Evolutionary conservation across 495 filamentous ascomycete species (phyloP).

Genomic region (Penicillium odoratum): DNA sequence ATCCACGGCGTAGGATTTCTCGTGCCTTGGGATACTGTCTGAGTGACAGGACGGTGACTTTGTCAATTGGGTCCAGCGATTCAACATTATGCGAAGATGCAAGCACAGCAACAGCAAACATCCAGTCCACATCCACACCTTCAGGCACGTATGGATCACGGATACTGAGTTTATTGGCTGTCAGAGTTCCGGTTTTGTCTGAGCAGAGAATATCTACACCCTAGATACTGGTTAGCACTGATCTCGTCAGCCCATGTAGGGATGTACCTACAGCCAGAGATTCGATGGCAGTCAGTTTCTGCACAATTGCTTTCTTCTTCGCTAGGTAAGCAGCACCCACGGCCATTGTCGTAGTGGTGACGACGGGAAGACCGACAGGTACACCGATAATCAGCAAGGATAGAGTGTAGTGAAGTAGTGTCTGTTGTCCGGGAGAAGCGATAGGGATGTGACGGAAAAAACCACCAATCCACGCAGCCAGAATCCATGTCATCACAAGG

Average conservation of each 20-base stretch:
- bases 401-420: conserved; percentile 63
- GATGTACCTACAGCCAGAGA: conserved; percentile 67
- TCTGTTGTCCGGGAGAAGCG: conserved; percentile 56
- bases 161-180: conserved; percentile 71
- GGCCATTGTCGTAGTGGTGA: conserved; percentile 95
- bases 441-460: conserved; percentile 68
- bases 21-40: conserved; percentile 65
- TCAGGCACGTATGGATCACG: conserved; percentile 70
- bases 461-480: conserved; percentile 69
- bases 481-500: conserved; percentile 67
- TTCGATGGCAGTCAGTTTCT: conserved; percentile 94
- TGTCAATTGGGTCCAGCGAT: conserved; percentile 72
- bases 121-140: conserved; percentile 71
- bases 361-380: conserved; percentile 91
- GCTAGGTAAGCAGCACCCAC: conserved; percentile 93
- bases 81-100: conserved; percentile 75
- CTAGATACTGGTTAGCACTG: conserved; percentile 26
- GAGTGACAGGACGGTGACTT: conserved; percentile 67
- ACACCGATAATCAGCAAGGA: conserved; percentile 92
- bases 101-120: conserved; percentile 71
- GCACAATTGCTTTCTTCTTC: conserved; percentile 94
- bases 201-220: conserved; percentile 97
- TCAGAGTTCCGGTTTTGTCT: conserved; percentile 80
- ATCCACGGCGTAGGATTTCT: conserved; percentile 63
- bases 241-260: background rate